Base-by-base conservation (phyloP, 495 filamentous ascomycete genomes). In the Penicillium desertorum region DNA sequence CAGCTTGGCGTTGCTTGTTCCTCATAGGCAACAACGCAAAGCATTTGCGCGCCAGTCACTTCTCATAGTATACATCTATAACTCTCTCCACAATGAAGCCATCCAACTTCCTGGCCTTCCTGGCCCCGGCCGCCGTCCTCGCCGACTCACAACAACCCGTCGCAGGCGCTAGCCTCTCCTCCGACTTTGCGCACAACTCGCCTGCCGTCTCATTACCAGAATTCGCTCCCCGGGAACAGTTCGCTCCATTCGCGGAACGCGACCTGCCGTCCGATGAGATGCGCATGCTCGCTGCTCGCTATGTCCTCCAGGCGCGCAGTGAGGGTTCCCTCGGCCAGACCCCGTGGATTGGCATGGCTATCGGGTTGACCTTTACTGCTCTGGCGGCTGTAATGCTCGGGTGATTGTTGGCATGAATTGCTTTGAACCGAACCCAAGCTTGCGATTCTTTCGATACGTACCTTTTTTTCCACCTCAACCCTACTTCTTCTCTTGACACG, bases 261-360 rank as follows among this genome's bases (percentile, higher is more conserved):
- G 51, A 55, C 2, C 22, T 19, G 46, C 48, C 32, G 23, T 17
- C 36, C 32, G 54, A 51, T 46, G 52, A 46, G 30, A 20, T 25
- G 54, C 60, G 30, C 53, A 8, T 46, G 53, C n/a, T 55, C 16
- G 22, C 53, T 36, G 32, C 53, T 4, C 34, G 62, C 11, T 51
- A 67, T 53, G 45, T 71, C 10, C 67, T 73, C 41, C 67, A 66
- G 50, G 73, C 67, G 37, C 66, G 76, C 56, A 79, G 74, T 54
- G 76, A 79, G 57, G 76, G 76, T 27, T 72, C 70, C 10, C 63
- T 79, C 0, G 76, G 76, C 22, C 75, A 79, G 55, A 74, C 76
- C 1, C 76, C 76, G 30, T 79, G 76, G 76, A 76, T 77, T 49
- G 76, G 76, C 23, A 78, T 78, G 75, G 76, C 72, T 16, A 76